Evolutionary conservation across 768 basidiomycete genomes (phyloP).

Genomic region (Amanita subjunquillea): DNA sequence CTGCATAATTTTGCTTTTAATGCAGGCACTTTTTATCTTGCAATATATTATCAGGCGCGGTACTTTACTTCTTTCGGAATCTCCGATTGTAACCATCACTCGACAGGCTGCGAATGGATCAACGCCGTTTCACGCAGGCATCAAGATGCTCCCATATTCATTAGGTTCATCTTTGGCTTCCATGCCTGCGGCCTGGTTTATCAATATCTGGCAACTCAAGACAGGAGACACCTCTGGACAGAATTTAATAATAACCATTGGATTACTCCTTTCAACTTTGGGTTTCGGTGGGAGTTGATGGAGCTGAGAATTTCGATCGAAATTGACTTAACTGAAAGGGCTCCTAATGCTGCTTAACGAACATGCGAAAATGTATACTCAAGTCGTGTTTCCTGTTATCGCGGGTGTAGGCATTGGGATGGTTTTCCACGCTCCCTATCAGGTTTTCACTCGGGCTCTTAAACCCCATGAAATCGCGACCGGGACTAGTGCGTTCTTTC

Average conservation of each 20-base stretch:
- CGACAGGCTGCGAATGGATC: slow-evolving; percentile 58
- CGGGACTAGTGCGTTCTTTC: slow-evolving; percentile 80
- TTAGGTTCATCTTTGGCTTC: slow-evolving; percentile 79
- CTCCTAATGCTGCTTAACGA: slow-evolving; percentile 57
- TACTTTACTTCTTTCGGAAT: slow-evolving; percentile 7
- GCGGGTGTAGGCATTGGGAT: slow-evolving; percentile 74
- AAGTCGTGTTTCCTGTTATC: slow-evolving; percentile 54
- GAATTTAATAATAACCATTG: slow-evolving; percentile 51
- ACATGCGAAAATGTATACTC: slow-evolving; percentile 29
- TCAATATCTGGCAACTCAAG: slow-evolving; percentile 52
- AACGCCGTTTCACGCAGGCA: slow-evolving; percentile 62
- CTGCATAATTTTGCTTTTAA: slow-evolving; percentile 79
- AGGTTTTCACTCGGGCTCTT: slow-evolving; percentile 62
- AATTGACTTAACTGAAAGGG: slow-evolving; percentile 31
- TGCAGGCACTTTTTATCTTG: slow-evolving; percentile 80
- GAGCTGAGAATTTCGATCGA: slow-evolving; percentile 6
- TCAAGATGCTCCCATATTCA: slow-evolving; percentile 74
- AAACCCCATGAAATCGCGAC: slow-evolving; percentile 59
- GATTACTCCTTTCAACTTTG: slow-evolving; percentile 52
- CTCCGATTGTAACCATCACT: slow-evolving; percentile 5
- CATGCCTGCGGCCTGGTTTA: slow-evolving; percentile 80
- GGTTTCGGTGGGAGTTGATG: slow-evolving; percentile 55
- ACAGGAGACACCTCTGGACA: slow-evolving; percentile 51
- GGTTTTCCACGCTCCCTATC: slow-evolving; percentile 80
- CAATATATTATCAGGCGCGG: slow-evolving; percentile 71